Evolutionary conservation across 106 monocot species (phyloP).

Genomic region (Gastrodia elata): DNA sequence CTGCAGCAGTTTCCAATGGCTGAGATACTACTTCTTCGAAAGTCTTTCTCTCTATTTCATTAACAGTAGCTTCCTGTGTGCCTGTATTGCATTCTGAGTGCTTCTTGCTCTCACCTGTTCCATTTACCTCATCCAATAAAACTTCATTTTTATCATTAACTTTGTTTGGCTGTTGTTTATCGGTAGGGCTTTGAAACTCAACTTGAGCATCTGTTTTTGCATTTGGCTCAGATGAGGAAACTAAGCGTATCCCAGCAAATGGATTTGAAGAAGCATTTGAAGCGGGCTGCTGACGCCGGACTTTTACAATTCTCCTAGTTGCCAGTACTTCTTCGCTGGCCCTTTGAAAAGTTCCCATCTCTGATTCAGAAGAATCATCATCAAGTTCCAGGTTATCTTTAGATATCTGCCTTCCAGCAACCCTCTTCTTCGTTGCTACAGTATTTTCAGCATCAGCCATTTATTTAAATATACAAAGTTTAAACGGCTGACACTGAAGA

Average conservation of each 20-base stretch:
- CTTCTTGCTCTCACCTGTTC: slow-evolving; percentile 9
- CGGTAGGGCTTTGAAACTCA: neutral
- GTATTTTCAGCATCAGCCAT: slow-evolving; percentile 60
- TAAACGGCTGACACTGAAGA: neutral
- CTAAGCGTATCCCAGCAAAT: slow-evolving; percentile 49
- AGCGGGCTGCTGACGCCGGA: slow-evolving; percentile 39
- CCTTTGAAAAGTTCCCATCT: slow-evolving; percentile 75
- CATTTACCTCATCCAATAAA: slow-evolving; percentile 10
- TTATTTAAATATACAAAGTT: neutral
- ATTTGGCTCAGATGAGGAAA: slow-evolving; percentile 20
- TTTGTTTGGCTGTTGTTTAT: slow-evolving; percentile 10
- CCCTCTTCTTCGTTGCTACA: slow-evolving; percentile 58
- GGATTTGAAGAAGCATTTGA: slow-evolving; percentile 54
- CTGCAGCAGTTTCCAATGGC: neutral
- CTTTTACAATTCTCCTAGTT: slow-evolving; percentile 80
- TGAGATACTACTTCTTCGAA: slow-evolving; percentile 2
- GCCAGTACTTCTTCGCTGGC: slow-evolving; percentile 92
- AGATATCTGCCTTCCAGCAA: slow-evolving; percentile 59
- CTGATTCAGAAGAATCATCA: slow-evolving; percentile 56
- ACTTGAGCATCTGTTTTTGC: slow-evolving; percentile 9
- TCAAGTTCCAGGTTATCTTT: slow-evolving; percentile 57
- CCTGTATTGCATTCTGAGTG: slow-evolving; percentile 10
- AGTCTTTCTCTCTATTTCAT: slow-evolving; percentile 8
- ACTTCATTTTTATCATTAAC: slow-evolving; percentile 12
- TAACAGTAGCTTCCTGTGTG: neutral